Base-by-base conservation (phyloP, 306 rosid genomes). In the Lupinus albus region DNA sequence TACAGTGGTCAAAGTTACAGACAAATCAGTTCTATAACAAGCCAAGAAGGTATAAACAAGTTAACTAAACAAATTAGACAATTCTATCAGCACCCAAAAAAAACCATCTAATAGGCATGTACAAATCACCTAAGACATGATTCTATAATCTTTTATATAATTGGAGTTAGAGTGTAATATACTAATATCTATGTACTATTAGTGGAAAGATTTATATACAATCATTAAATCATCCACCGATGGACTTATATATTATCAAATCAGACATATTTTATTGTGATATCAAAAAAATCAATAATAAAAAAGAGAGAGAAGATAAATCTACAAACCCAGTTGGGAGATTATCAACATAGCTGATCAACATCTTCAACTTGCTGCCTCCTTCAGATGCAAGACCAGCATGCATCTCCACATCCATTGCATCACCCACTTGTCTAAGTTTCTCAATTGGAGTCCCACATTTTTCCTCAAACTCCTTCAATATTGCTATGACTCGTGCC, bases 361-460 rank as follows among this genome's bases (percentile, higher is more conserved):
- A 68, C 99, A 94, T 94, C 84, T 89, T 94, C 53, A 94, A 90
- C 79, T 94, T 90, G 83, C 97, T 94, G 3, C 99, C 99, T 42
- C 99, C 99, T 64, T 94, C 99, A 28, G 97, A 94, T 45, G 99
- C 99, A 51, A 94, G 99, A 42, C 99, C 99, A 3, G 99, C 99
- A 67, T 88, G 99, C 99, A 94, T 94, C 90, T 94, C 99, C 11
- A 94, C 97, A 46, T 86, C 78, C 97, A 94, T 91, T 55, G 99
- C 99, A 48, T 90, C 96, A 8, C 87, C 92, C 25, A 91, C 86
- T 73, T 86, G 97, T 45, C 78, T 80, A 14, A 94, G 89, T 82
- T 88, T 94, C 47, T 72, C 86, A 70, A 76, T 73, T 16, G 95
- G 92, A 72, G 99, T 94, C 69, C 67, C 85, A 67, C 95, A 75